Evolutionary conservation across 495 filamentous ascomycete genomes (phyloP).

Genomic region (Lichenothelia convexa): DNA sequence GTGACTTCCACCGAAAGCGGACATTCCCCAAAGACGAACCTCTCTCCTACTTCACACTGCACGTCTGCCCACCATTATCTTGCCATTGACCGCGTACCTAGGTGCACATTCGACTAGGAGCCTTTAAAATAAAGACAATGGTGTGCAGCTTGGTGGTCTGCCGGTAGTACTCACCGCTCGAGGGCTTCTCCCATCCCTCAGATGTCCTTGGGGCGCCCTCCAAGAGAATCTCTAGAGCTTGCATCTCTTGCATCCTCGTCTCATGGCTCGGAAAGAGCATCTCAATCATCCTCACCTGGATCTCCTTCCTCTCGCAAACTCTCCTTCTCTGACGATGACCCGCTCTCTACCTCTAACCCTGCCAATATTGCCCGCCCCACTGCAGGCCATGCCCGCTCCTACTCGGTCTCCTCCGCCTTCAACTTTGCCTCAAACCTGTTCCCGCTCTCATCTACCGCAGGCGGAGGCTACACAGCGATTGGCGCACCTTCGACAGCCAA

Average conservation of each 20-base stretch:
- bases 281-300: conserved; percentile 62
- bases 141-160: too few species aligned
- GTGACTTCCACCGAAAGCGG: too few species aligned
- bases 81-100: too few species aligned
- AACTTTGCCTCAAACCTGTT: conserved; percentile 85
- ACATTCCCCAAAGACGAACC: too few species aligned
- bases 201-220: conserved; percentile 21
- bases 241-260: conserved; percentile 81
- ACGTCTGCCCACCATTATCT: too few species aligned
- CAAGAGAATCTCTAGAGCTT: conserved; percentile 89
- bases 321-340: conserved; percentile 75
- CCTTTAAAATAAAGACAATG: too few species aligned
- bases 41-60: too few species aligned
- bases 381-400: conserved; percentile 44
- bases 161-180: too few species aligned
- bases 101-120: too few species aligned
- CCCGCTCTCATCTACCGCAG: conserved; percentile 69
- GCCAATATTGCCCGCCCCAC: conserved; percentile 28
- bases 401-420: conserved; percentile 80
- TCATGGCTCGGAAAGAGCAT: conserved; percentile 36
- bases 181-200: conserved; percentile 15
- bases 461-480: conserved; percentile 59
- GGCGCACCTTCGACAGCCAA: conserved; percentile 42
- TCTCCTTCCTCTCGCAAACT: conserved; percentile 80
- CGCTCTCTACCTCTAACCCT: conserved; percentile 42